Evolutionary conservation across 83 land plant species (phyloP), one percentile per base, ranked within the genome.

Genomic region (Thuja plicata): DNA sequence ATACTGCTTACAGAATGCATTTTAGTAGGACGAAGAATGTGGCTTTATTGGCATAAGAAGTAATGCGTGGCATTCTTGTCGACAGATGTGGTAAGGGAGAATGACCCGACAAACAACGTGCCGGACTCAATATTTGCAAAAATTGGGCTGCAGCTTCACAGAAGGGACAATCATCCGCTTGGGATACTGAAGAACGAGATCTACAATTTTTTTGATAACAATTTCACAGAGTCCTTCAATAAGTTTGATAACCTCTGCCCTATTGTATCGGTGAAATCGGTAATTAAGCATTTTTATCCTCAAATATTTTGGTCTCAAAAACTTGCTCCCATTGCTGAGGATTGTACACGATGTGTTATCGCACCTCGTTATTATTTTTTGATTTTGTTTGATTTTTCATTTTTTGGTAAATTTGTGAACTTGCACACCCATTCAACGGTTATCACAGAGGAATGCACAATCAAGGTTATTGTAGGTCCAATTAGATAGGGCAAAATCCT

Each of bases 51-150:
- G 32, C n/a, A 66, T 66, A 5, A 66, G 73, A 66, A 66, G 73
- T 66, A 24, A 27, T 24, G 10, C n/a, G n/a, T 66, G n/a, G n/a
- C 32, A 50, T 79, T 87, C 13, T 54, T 55, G 85, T 76, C 6
- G n/a, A 74, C 86, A 96, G 99, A 98, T 89, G 93, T 98, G 12
- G 99, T 98, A 88, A 93, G 92, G 84, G 96, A 95, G 88, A 93
- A 94, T 90, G 99, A 98, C 86, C 99, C 99, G 1, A 94, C 99
- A 13, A 98, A 98, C 93, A 98, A 98, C 88, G 98, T 96, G 34
- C 97, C 98, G 0, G 97, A 95, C 60, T 54, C 94, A 2, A 92
- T 96, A 54, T 96, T 95, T 81, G 81, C 96, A 13, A 98, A 97
- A 89, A 88, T 98, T 24, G 99, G 99, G 40, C 73, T 96, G 92